Evolutionary conservation across 148 eudicot genomes (phyloP).

Genomic region (Oxyria digyna): DNA sequence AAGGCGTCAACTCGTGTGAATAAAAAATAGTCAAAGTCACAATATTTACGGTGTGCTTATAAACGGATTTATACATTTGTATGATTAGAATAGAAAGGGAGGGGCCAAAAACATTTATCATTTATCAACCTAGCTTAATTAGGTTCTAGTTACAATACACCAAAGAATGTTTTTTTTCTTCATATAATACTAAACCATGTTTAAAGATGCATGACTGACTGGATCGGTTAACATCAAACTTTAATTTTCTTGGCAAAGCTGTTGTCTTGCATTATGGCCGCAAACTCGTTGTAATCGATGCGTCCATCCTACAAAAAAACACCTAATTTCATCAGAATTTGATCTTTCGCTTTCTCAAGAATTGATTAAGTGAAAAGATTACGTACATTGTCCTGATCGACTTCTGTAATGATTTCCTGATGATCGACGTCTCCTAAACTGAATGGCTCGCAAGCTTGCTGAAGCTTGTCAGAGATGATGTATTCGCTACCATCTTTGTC

Average conservation of each 20-base stretch:
- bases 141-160: not conserved
- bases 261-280: constrained; percentile 50
- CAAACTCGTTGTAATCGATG: constrained; percentile 53
- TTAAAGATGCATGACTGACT: no score
- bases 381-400: constrained; percentile 48
- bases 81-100: not conserved
- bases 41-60: not conserved
- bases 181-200: no score
- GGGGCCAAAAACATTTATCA: not conserved
- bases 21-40: not conserved
- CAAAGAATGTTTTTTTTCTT: not conserved
- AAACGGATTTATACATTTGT: not conserved
- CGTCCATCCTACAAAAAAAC: constrained; percentile 39
- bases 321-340: not conserved
- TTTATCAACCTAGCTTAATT: not conserved
- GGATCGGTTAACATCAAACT: not conserved
- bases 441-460: constrained; percentile 42
- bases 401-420: constrained; percentile 45
- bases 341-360: not conserved
- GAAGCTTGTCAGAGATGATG: constrained; percentile 48
- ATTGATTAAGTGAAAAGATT: not conserved
- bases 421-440: constrained; percentile 33
- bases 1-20: no score
- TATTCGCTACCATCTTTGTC: constrained; percentile 62
- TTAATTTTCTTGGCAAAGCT: constrained; percentile 21